Evolutionary conservation across 2,329 filamentous ascomycete genomes (phyloP).

Genomic region (Aspergillus chevalieri): DNA sequence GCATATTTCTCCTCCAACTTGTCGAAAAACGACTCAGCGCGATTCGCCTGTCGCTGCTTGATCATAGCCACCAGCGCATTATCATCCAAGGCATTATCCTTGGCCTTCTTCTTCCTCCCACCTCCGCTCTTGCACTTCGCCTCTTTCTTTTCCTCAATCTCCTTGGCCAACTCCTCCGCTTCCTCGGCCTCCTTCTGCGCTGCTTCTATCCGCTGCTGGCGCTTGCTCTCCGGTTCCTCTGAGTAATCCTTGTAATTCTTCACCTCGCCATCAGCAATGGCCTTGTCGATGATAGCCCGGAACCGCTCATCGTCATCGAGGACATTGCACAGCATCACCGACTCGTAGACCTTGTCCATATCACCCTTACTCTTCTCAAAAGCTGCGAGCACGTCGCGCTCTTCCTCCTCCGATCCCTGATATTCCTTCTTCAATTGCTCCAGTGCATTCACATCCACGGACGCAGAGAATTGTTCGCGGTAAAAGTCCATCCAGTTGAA

Average conservation of each 20-base stretch:
- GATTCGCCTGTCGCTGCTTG: constrained; percentile 60
- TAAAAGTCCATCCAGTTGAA: constrained; percentile 94
- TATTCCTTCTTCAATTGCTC: constrained; percentile 70
- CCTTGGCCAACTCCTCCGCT: constrained; percentile 67
- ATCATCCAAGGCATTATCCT: constrained; percentile 28
- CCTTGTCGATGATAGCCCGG: constrained; percentile 70
- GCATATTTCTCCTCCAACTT: constrained; percentile 71
- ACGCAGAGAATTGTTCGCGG: constrained; percentile 70
- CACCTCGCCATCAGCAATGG: constrained; percentile 66
- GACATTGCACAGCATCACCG: constrained; percentile 80
- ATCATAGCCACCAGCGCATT: constrained; percentile 66
- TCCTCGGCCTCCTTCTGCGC: constrained; percentile 64
- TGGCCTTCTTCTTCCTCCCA: constrained; percentile 26
- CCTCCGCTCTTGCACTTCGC: constrained; percentile 43
- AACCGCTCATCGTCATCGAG: constrained; percentile 82
- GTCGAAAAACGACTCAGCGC: constrained; percentile 61
- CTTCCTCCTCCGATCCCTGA: constrained; percentile 81
- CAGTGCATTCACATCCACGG: constrained; percentile 69
- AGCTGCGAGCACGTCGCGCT: constrained; percentile 65
- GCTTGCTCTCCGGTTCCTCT: constrained; percentile 63
- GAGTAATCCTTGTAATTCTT: constrained; percentile 62
- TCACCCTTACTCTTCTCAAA: constrained; percentile 69
- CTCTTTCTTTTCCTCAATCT: constrained; percentile 67
- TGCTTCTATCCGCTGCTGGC: constrained; percentile 52
- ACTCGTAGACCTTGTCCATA: constrained; percentile 70